These are phyloP conservation scores for Yamadazyma spencermartinsiae DNA, from an alignment of 1,139 yeast genomes.

Conservation along the genomic window DNA sequence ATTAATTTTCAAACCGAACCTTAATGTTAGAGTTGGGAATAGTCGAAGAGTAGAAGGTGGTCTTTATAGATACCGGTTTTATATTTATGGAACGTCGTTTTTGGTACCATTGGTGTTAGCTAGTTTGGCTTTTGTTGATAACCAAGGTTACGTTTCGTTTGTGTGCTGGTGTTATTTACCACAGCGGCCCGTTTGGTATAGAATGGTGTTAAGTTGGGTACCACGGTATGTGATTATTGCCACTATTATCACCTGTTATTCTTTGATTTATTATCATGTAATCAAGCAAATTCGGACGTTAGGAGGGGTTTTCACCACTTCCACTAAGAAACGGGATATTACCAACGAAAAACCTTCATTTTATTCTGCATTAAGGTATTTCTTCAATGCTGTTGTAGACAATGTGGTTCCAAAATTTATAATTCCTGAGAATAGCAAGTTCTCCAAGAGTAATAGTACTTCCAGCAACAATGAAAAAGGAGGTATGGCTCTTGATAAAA, in stretches of 20 bases:
- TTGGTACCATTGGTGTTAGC: conserved; percentile 70
- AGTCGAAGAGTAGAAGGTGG: conserved; percentile 65
- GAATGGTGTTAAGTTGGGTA: conserved; percentile 76
- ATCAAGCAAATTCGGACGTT: conserved; percentile 55
- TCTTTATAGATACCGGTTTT: conserved; percentile 56
- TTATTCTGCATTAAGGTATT: conserved; percentile 35
- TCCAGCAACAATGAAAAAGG: neutral
- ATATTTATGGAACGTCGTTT: conserved; percentile 60
- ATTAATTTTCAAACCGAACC: conserved; percentile 62
- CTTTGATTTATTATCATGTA: conserved; percentile 73
- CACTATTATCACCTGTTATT: conserved; percentile 63
- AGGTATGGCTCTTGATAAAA: neutral
- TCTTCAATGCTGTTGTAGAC: conserved; percentile 24
- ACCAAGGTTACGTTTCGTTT: conserved; percentile 58
- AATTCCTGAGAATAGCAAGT: conserved; percentile 23
- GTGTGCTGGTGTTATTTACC: conserved; percentile 86
- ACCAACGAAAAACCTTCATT: conserved; percentile 33
- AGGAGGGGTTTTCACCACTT: conserved; percentile 46
- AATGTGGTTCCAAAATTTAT: conserved; percentile 30
- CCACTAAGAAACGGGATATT: conserved; percentile 17
- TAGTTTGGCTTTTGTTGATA: conserved; percentile 63
- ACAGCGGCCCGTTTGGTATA: conserved; percentile 69
- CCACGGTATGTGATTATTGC: conserved; percentile 73
- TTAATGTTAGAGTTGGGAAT: conserved; percentile 46
- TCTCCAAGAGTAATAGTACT: neutral